Evolutionary conservation across 2,329 filamentous ascomycete species (phyloP), one percentile per base, ranked within the genome.

Genomic region (Calonectria pteridis): DNA sequence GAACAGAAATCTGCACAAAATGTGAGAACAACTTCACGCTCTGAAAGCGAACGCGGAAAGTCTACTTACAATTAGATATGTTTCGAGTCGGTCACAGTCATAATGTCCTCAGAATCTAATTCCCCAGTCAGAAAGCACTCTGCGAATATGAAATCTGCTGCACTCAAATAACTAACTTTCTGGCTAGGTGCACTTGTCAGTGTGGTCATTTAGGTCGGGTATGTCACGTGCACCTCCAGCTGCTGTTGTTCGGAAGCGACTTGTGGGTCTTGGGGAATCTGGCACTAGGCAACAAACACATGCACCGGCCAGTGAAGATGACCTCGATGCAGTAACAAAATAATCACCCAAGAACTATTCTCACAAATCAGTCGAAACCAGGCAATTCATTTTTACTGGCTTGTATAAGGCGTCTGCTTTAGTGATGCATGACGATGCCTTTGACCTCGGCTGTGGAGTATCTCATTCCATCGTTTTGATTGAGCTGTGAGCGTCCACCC

Each of bases 1-100:
- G 62, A 65, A 70, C 59, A 31, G 35, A 58, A 40, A 71, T 69
- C 75, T 75, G 53, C 35, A 72, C 40, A 28, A 37, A 37, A 33
- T 23, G 46, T 67, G 16, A 73, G 67, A 26, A 37, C 50, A 20
- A 23, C 7, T 46, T 55, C 40, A 28, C 14, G 26, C 10, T 43
- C 6, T 33, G 11, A 50, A 18, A 26, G n/a, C 6, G 31, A 35
- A 72, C 40, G 28, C 65, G 35, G 72, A 58, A 74, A 73, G n/a
- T 69, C 35, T 33, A 50, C 59, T 67, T 35, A 35, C 26, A 74
- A 71, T 74, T 63, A 35, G 31, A 50, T 33, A 50, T 51, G 46
- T 13, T 50, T 31, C 29, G 63, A 33, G 26, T 28, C 51, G 33
- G 50, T 33, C 46, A 37, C 31, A 59, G 29, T 67, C 51, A 46